A percentile compares a stretch with the other conserved stretches of the same genome.
These are phyloP conservation scores for Cercospora beticola DNA, from an alignment of 2,329 filamentous ascomycete species.

Conservation along the genomic window DNA sequence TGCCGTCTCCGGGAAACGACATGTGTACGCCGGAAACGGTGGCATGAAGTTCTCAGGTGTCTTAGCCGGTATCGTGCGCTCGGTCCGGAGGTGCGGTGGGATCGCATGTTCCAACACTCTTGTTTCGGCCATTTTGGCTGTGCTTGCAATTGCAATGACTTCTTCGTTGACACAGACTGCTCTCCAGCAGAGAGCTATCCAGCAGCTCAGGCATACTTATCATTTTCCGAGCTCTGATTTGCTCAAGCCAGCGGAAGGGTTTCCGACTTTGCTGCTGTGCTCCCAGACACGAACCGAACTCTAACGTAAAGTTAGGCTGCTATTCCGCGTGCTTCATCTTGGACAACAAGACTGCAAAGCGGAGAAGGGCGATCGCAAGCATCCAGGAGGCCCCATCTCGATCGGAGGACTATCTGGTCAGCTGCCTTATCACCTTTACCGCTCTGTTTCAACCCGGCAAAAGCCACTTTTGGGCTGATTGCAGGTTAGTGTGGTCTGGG, in stretches of 20 bases:
- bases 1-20: slow-evolving; percentile 37
- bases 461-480: neutral
- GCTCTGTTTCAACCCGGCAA: neutral
- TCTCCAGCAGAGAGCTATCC: neutral
- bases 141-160: neutral
- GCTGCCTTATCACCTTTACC: neutral
- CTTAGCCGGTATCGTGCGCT: slow-evolving; percentile 23
- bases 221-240: slow-evolving; percentile 10
- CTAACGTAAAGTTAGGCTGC: slow-evolving; percentile 1
- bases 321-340: neutral
- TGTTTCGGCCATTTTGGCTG: slow-evolving; percentile 20
- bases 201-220: slow-evolving; percentile 3
- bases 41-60: slow-evolving; percentile 33
- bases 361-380: neutral
- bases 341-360: neutral
- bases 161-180: neutral
- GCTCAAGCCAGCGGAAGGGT: slow-evolving; percentile 2
- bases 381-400: neutral
- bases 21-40: slow-evolving; percentile 37
- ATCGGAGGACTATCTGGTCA: neutral
- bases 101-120: slow-evolving; percentile 25
- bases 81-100: slow-evolving; percentile 23
- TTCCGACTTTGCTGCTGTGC: slow-evolving; percentile 10
- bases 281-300: slow-evolving; percentile 8
- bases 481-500: neutral